Conservation (phyloP, 441 rosid genomes). For the Populus tomentosa region DNA sequence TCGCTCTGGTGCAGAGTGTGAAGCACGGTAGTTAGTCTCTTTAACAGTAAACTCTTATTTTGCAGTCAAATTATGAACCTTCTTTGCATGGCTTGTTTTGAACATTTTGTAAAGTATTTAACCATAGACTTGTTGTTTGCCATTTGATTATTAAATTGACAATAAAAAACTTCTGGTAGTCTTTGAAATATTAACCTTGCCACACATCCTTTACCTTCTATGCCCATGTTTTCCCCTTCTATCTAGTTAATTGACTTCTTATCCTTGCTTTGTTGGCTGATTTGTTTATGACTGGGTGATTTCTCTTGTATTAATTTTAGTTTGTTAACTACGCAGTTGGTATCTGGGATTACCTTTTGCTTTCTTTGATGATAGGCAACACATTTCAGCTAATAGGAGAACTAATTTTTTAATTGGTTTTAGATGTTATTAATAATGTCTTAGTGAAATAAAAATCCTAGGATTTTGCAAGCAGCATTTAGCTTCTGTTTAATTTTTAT, state of each 20-base stretch:
- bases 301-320: neutral
- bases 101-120: neutral
- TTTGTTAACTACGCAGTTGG: neutral
- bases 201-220: no score
- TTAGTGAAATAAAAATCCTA: no score
- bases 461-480: no score
- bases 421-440: neutral
- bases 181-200: neutral
- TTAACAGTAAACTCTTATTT: conserved; percentile 1
- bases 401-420: neutral
- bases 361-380: neutral
- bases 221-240: neutral
- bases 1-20: conserved; percentile 86
- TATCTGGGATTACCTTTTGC: neutral
- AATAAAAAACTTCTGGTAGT: neutral
- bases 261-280: neutral
- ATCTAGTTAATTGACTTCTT: neutral
- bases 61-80: neutral
- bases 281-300: neutral
- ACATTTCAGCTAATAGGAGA: neutral
- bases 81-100: neutral
- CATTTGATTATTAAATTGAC: no score
- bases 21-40: conserved; percentile 57
- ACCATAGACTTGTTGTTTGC: neutral
- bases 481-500: no score